These are phyloP conservation scores for Aegilops speltoides DNA, from an alignment of 176 grass and related monocot species.

Conservation along the genomic window DNA sequence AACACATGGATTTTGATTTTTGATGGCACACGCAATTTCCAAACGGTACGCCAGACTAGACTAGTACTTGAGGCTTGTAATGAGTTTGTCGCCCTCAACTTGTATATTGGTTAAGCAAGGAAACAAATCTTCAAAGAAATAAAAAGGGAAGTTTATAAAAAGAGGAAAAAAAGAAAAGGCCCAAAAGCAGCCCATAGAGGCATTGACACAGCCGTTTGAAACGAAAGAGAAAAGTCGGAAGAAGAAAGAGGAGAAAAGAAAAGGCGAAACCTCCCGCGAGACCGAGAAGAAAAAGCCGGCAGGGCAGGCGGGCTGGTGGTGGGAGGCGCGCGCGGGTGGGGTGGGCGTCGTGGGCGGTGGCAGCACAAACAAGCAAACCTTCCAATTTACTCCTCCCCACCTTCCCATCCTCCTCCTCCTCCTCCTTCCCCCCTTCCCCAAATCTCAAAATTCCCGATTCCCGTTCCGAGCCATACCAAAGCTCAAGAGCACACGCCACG, in stretches of 20 bases:
- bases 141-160: too few relatives aligned
- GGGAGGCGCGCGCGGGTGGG: conserved; percentile 8
- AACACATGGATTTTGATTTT: too few relatives aligned
- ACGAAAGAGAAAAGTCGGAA: not conserved
- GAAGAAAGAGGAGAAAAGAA: not conserved
- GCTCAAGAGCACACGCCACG: not conserved
- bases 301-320: not conserved
- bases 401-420: not conserved
- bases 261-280: too few relatives aligned
- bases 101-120: too few relatives aligned
- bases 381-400: conserved; percentile 44
- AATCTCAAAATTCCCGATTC: not conserved
- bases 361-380: conserved; percentile 47
- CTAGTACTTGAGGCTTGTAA: too few relatives aligned
- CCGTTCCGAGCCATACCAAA: not conserved
- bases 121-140: too few relatives aligned
- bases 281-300: not conserved
- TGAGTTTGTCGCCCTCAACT: too few relatives aligned
- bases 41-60: too few relatives aligned
- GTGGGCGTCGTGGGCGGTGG: conserved; percentile 40
- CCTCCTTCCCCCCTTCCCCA: not conserved
- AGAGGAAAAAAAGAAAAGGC: too few relatives aligned
- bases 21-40: too few relatives aligned
- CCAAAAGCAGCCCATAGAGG: too few relatives aligned
- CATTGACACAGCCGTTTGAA: too few relatives aligned